Conservation (phyloP, 2,329 filamentous ascomycete species). For the Cercospora sp. region DNA sequence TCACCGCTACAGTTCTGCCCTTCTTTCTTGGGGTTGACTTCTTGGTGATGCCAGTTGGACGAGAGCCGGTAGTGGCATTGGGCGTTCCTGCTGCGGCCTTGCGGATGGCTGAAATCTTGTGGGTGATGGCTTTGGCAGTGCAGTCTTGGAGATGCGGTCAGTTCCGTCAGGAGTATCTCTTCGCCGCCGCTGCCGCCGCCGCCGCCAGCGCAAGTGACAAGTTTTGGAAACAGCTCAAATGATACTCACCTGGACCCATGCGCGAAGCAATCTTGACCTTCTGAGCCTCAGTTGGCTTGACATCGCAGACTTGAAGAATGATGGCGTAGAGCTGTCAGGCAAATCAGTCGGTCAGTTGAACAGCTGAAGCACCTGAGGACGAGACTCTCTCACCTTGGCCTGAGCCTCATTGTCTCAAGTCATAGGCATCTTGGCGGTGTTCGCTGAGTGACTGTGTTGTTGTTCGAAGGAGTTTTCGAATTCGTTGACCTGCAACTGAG, state of each 20-base stretch:
- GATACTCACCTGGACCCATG: constrained; percentile 34
- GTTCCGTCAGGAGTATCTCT: not conserved
- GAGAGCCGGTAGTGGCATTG: not conserved
- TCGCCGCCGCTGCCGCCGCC: not conserved
- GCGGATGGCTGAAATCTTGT: constrained; percentile 35
- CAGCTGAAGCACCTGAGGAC: not conserved
- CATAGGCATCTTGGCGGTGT: constrained; percentile 35
- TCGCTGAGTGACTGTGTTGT: not conserved
- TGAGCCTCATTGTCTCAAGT: constrained; percentile 36
- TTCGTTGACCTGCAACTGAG: not conserved
- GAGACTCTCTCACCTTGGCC: constrained; percentile 32
- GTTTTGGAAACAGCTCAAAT: not conserved
- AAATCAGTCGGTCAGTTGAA: not conserved
- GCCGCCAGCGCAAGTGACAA: no score
- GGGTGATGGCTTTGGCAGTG: constrained; percentile 38
- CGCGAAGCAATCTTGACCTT: constrained; percentile 30
- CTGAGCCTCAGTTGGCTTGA: constrained; percentile 32
- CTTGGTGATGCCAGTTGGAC: not conserved
- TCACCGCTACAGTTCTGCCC: not conserved
- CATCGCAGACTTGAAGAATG: constrained; percentile 35
- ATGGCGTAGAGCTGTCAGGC: constrained; percentile 31
- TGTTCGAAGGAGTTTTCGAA: not conserved
- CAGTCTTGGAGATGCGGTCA: constrained; percentile 27
- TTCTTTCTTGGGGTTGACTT: not conserved
- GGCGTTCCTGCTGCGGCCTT: constrained; percentile 1